A percentile compares a stretch with the other conserved stretches of the same genome.
phyloP scores from a whole-genome alignment of 2,329 filamentous ascomycete genomes.

The Fusarium goolgardi region DNA sequence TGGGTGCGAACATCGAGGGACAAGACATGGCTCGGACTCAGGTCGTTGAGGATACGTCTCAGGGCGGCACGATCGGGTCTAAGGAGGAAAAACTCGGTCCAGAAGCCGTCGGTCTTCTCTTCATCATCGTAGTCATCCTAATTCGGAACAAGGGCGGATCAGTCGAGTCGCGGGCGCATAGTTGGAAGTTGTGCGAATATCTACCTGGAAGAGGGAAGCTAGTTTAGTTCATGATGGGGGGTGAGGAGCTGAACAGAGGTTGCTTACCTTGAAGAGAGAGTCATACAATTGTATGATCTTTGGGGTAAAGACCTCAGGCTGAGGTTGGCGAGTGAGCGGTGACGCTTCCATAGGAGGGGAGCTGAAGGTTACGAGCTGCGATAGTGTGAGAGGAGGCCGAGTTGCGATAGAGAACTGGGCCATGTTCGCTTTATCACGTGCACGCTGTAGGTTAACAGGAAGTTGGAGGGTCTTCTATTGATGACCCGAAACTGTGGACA shows the following conservation, averaged over 20 bases:
- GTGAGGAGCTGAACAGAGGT: conserved; percentile 25
- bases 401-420: conserved; percentile 37
- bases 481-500: conserved; percentile 5
- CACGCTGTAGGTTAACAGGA: conserved; percentile 12
- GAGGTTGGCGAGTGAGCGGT: conserved; percentile 90
- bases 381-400: conserved; percentile 31
- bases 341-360: conserved; percentile 79
- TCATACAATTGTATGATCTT: conserved; percentile 95
- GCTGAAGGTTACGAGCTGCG: conserved; percentile 21
- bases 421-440: conserved; percentile 29
- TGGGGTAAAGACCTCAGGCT: conserved; percentile 90
- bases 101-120: conserved; percentile 89
- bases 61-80: conserved; percentile 80
- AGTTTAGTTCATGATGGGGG: conserved; percentile 36
- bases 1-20: conserved; percentile 81
- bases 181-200: conserved; percentile 25
- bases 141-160: conserved; percentile 44
- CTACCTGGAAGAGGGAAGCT: conserved; percentile 44
- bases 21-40: conserved; percentile 80
- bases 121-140: conserved; percentile 73
- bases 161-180: conserved; percentile 44
- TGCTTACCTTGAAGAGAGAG: conserved; percentile 76
- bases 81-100: conserved; percentile 94
- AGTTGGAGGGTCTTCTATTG: conserved; percentile 15
- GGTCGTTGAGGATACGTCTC: conserved; percentile 73